Evolutionary conservation across 805 yeast species (phyloP), one percentile per base, ranked within the genome.

Genomic region (Starmera dryadoides): DNA sequence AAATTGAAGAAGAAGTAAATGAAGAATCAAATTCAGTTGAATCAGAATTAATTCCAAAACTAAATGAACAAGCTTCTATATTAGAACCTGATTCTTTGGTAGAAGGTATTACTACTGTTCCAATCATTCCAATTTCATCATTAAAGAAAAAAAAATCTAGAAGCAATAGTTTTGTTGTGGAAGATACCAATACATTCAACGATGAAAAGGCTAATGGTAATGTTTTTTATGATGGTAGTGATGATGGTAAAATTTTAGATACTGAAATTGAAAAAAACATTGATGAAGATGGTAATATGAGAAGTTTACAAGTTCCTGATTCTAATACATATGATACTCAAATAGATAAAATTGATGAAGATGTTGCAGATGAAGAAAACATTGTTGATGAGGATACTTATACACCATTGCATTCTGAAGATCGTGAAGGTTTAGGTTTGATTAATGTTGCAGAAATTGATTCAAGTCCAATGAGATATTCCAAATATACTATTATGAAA

Each of bases 391-490:
- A 31, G 10, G n/a, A 19, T 4, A 11, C 16, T 28, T 15, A n/a
- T 10, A 28, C 30, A 28, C 30, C 30, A 28, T 28, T 28, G n/a
- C n/a, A 31, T 31, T 17, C 33, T 16, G 21, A 18, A 17, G 33
- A 31, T 31, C 21, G 17, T 10, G 33, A 31, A 31, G 33, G 33
- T 5, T 31, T 17, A 17, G 33, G 33, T 4, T 15, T 18, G 21
- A 31, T 31, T 15, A 31, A 31, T 19, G 21, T 18, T 17, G 21
- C 33, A 11, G 33, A 31, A n/a, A 31, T 31, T 17, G 33, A 31
- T 31, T 31, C 33, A 19, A 31, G 33, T 18, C 33, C 33, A 31
- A 31, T 31, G 33, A 31, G 15, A 19, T 31, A 17, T 10, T 31
- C 22, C 7, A 28, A 28, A 28, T 14, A 28, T 11, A 28, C 16